Evolutionary conservation across 148 eudicot species (phyloP).

Genomic region (Heliamphora exappendiculata): DNA sequence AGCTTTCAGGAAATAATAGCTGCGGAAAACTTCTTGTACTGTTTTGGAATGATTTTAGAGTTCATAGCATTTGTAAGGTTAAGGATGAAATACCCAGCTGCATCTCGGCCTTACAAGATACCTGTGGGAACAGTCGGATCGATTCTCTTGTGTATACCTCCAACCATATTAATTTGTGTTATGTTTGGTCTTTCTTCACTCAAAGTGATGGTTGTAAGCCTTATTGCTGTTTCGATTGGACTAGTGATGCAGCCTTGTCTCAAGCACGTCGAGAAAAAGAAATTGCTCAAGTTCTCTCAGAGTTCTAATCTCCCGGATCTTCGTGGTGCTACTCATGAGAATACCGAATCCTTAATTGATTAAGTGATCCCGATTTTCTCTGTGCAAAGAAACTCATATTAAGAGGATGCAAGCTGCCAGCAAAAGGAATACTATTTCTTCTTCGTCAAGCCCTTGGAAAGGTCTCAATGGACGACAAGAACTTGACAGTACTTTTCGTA

Average conservation of each 20-base stretch:
- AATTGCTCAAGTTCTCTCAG: conserved; percentile 3
- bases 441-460: background rate
- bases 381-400: background rate
- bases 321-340: background rate
- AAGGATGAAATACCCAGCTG: conserved; percentile 2
- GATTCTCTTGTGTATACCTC: conserved; percentile 9
- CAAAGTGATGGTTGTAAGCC: conserved; percentile 10
- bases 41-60: conserved; percentile 8
- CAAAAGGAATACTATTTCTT: background rate
- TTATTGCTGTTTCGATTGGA: background rate
- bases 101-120: conserved; percentile 13
- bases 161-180: background rate
- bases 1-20: conserved; percentile 7
- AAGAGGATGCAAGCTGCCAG: background rate
- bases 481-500: background rate
- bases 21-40: conserved; percentile 7
- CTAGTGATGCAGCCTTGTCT: conserved; percentile 12
- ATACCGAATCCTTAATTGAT: background rate
- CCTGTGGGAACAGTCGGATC: conserved; percentile 9
- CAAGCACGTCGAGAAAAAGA: conserved; percentile 3
- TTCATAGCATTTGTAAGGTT: conserved; percentile 5
- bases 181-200: conserved; percentile 10
- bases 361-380: background rate
- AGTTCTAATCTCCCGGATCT: conserved; percentile 8
- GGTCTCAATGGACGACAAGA: background rate